Percentiles rank a stretch among this genome's conserved stretches.
Evolutionary conservation across 2,329 filamentous ascomycete genomes (phyloP).

Genomic region (Fusarium sp.): DNA sequence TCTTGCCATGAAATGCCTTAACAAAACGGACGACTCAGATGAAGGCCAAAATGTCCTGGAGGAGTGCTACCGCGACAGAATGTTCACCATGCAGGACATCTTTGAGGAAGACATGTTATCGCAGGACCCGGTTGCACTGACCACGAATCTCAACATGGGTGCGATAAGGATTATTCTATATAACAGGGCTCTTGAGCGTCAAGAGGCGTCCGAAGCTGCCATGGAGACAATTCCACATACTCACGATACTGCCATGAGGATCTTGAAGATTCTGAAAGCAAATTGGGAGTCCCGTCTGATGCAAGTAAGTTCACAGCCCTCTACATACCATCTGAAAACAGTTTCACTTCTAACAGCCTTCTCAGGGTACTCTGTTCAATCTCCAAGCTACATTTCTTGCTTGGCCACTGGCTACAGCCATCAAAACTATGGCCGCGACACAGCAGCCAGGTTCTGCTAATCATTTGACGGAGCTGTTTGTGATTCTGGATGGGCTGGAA

Average conservation of each 20-base stretch:
- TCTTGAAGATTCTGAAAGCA: background rate
- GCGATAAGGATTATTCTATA: background rate
- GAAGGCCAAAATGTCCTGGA: background rate
- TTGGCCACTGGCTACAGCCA: background rate
- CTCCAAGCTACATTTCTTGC: background rate
- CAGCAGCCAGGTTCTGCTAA: too few species aligned
- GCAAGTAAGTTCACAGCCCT: rapidly evolving
- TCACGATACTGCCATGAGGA: background rate
- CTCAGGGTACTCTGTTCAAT: background rate
- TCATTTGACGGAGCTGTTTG: background rate
- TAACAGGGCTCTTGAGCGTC: rapidly evolving
- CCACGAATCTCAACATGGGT: background rate
- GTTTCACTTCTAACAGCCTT: background rate
- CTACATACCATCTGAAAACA: too few species aligned
- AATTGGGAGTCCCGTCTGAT: background rate
- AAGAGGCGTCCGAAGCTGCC: background rate
- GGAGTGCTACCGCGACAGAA: background rate
- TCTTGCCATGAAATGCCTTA: background rate
- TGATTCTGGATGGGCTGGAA: background rate
- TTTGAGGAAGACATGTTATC: rapidly evolving
- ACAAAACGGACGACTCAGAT: rapidly evolving
- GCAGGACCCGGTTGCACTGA: background rate
- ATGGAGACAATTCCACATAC: background rate
- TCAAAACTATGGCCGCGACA: background rate
- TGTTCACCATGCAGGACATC: too few species aligned